Base-by-base conservation (phyloP, 2,329 filamentous ascomycete species). In the Apiospora aurea region DNA sequence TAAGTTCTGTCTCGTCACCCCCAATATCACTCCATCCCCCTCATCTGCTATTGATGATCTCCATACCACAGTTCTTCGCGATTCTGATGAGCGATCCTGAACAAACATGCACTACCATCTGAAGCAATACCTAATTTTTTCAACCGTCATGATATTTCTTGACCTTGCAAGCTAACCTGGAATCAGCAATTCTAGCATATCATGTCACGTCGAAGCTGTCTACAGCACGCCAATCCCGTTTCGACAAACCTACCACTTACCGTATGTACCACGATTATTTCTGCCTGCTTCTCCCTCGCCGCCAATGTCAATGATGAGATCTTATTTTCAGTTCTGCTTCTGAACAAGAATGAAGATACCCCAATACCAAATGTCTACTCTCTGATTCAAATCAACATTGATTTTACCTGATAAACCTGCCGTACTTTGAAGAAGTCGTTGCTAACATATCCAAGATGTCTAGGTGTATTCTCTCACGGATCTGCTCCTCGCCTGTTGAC, bases 81-180 rank as follows among this genome's bases (percentile, higher is more conserved):
- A 90, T 78, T 76, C 77, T 85, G 86, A 72, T 87, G 89, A 90
- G 88, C 89, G 87, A 34, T 79, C 41, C 80, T 78, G 85, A 89
- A 90, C 86, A 85, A 87, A 92, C 90, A 92, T 92, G 90, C 90
- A 92, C 90, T 91, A 92, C 90, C 90, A 92, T 92, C 90, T 92
- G 90, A 89, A 90, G 83, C 84, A 76, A 41, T 64, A 13, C 18
- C 57, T n/a, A 74, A 70, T 75, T 73, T 71, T 53, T 44, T 21
- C 46, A 57, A 51, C 24, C 26, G 24, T 43, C 26, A 69, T 57
- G 26, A 46, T 71, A 66, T 43, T 70, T 8, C 51, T 51, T 53
- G 38, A 47, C 38, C 21, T 71, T 38, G 41, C 41, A 47, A 46
- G 66, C 41, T 47, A 46, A 68, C 41, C 13, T 46, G 13, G 8